These are phyloP conservation scores for Erucastrum elatum DNA, from an alignment of 345 rosid genomes.

Conservation along the genomic window DNA sequence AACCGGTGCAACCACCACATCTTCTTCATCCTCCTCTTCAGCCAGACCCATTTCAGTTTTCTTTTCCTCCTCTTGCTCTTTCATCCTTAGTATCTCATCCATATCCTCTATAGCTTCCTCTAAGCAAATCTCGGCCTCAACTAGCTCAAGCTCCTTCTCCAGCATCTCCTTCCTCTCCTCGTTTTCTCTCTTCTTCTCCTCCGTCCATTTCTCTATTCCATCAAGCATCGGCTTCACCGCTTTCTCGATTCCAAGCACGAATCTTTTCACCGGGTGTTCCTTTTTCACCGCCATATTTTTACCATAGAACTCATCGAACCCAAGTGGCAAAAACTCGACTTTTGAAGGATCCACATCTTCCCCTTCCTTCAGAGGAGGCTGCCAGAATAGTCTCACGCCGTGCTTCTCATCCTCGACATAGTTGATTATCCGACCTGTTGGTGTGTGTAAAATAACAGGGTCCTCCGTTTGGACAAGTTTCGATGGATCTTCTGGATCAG, in stretches of 20 bases:
- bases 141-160: constrained; percentile 70
- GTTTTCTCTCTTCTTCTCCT: constrained; percentile 66
- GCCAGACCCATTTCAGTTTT: constrained; percentile 49
- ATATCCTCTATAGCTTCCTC: constrained; percentile 90
- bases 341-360: constrained; percentile 68
- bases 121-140: constrained; percentile 79
- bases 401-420: constrained; percentile 81
- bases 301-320: constrained; percentile 88
- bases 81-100: constrained; percentile 66
- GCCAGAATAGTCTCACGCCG: constrained; percentile 85
- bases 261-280: constrained; percentile 47
- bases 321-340: constrained; percentile 78
- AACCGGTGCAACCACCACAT: constrained; percentile 32
- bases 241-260: constrained; percentile 55
- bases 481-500: constrained; percentile 85
- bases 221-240: constrained; percentile 51
- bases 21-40: constrained; percentile 48
- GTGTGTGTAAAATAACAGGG: constrained; percentile 81
- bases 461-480: constrained; percentile 65
- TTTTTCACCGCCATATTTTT: constrained; percentile 46
- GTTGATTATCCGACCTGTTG: constrained; percentile 79
- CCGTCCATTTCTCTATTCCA: constrained; percentile 73
- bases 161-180: constrained; percentile 61
- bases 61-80: constrained; percentile 71
- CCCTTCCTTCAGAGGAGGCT: constrained; percentile 72